Percentiles rank a stretch among this genome's conserved stretches.
phyloP scores from a whole-genome alignment of 2,329 filamentous ascomycete genomes.

The Zasmidium angulare region DNA sequence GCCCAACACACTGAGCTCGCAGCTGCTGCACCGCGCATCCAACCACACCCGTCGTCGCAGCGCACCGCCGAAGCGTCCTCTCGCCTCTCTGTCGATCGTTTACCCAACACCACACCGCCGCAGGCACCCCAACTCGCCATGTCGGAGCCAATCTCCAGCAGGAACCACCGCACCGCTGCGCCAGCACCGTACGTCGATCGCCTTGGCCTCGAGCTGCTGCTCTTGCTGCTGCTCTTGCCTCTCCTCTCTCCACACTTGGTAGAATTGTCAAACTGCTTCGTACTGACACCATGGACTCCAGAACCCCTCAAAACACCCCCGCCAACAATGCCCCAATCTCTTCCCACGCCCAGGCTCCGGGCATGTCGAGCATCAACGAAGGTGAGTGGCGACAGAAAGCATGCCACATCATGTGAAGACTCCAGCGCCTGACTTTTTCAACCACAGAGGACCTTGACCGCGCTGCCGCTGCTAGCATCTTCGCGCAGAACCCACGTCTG shows the following conservation, averaged over 20 bases:
- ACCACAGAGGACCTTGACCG: constrained; percentile 82
- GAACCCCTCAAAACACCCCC: constrained; percentile 97
- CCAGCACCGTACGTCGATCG: constrained; percentile 17
- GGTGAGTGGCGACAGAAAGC: constrained; percentile 59
- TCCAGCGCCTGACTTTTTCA: not conserved
- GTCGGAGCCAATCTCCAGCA: constrained; percentile 20
- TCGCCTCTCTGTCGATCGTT: constrained; percentile 1
- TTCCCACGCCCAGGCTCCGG: constrained; percentile 93
- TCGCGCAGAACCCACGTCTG: constrained; percentile 91
- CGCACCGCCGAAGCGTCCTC: not conserved
- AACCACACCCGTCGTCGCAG: not conserved
- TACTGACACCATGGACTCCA: constrained; percentile 47
- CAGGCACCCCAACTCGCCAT: constrained; percentile 6
- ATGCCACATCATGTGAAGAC: not conserved
- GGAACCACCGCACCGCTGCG: constrained; percentile 10
- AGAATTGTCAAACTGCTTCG: not conserved
- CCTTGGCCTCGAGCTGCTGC: not conserved
- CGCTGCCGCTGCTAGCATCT: constrained; percentile 82
- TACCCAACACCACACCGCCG: not conserved
- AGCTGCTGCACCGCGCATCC: not conserved
- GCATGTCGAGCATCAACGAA: constrained; percentile 93
- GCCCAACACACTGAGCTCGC: not conserved
- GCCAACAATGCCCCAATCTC: constrained; percentile 95
- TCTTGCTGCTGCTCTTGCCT: not conserved
- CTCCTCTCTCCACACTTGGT: constrained; percentile 2